Conservation (phyloP, 805 yeast genomes). For the Saccharomycopsis olivae region DNA sequence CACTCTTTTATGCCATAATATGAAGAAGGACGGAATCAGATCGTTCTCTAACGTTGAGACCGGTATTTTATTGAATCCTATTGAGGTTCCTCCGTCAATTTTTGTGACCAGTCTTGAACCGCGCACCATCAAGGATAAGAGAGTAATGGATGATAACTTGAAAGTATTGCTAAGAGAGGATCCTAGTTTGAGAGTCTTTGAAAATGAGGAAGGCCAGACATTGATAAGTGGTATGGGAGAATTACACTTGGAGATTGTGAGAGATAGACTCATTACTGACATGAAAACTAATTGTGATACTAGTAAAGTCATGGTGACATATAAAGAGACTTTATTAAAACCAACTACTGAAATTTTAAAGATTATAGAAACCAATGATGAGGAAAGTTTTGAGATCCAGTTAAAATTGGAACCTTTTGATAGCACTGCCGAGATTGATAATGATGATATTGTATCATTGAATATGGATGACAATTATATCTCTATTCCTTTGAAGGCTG, state of each 20-base stretch:
- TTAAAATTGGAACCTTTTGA: conserved; percentile 22
- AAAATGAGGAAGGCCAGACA: conserved; percentile 85
- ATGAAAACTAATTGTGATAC: conserved; percentile 73
- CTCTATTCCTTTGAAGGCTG: conserved; percentile 14
- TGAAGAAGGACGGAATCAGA: conserved; percentile 39
- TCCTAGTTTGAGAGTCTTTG: conserved; percentile 66
- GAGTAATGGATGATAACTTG: conserved; percentile 63
- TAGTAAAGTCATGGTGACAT: conserved; percentile 82
- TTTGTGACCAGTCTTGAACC: conserved; percentile 84
- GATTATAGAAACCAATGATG: conserved; percentile 20
- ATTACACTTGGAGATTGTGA: conserved; percentile 81
- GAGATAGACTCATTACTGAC: conserved; percentile 67
- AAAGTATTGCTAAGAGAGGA: conserved; percentile 69
- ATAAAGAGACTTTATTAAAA: conserved; percentile 56
- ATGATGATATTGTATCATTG: conserved; percentile 16
- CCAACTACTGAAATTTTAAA: conserved; percentile 21
- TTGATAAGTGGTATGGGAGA: conserved; percentile 96
- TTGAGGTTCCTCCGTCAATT: conserved; percentile 83
- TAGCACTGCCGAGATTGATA: conserved; percentile 23
- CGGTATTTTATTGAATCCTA: conserved; percentile 54
- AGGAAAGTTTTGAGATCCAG: conserved; percentile 17
- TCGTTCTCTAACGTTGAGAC: conserved; percentile 34
- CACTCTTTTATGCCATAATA: conserved; percentile 59
- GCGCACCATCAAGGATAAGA: conserved; percentile 65
- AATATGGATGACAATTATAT: conserved; percentile 39